Evolutionary conservation across 768 basidiomycete species (phyloP).

Genomic region (Lyophyllum atratum): DNA sequence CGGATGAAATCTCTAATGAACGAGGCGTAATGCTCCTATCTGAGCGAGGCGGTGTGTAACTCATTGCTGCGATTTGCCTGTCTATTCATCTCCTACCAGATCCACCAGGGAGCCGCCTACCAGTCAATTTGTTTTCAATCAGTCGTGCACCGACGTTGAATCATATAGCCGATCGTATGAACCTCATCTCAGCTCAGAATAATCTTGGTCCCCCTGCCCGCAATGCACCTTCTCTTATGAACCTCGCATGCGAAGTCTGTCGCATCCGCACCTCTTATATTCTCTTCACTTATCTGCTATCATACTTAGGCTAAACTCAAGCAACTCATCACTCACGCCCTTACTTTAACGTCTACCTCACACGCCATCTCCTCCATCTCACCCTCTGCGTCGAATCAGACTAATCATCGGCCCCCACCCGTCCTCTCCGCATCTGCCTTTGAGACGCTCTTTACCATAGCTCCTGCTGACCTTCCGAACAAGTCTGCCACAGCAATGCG

Average conservation of each 20-base stretch:
- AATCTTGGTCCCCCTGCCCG: slow-evolving; percentile 63
- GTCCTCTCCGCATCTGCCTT: slow-evolving; percentile 71
- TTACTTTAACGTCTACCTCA: slow-evolving; percentile 76
- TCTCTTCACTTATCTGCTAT: slow-evolving; percentile 2
- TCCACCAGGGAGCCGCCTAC: slow-evolving; percentile 68
- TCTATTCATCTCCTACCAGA: slow-evolving; percentile 37
- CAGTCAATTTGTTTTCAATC: slow-evolving; percentile 72
- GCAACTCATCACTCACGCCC: slow-evolving; percentile 78
- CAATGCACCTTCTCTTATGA: slow-evolving; percentile 67
- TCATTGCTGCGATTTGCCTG: background rate
- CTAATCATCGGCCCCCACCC: slow-evolving; percentile 37
- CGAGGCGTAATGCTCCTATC: slow-evolving; percentile 63
- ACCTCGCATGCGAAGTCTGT: slow-evolving; percentile 75
- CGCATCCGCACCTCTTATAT: background rate
- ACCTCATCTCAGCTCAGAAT: slow-evolving; percentile 80
- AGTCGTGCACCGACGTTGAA: slow-evolving; percentile 74
- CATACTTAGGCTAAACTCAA: slow-evolving; percentile 71
- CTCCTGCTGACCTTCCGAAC: slow-evolving; percentile 78
- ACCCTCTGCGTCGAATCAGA: slow-evolving; percentile 48
- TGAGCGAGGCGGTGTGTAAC: slow-evolving; percentile 63
- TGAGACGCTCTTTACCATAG: slow-evolving; percentile 74
- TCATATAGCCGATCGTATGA: slow-evolving; percentile 78
- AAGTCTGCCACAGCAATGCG: slow-evolving; percentile 77
- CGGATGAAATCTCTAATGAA: slow-evolving; percentile 72
- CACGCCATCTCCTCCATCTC: slow-evolving; percentile 76